Evolutionary conservation across 2,329 filamentous ascomycete genomes (phyloP).

Genomic region (Diaporthe eres): DNA sequence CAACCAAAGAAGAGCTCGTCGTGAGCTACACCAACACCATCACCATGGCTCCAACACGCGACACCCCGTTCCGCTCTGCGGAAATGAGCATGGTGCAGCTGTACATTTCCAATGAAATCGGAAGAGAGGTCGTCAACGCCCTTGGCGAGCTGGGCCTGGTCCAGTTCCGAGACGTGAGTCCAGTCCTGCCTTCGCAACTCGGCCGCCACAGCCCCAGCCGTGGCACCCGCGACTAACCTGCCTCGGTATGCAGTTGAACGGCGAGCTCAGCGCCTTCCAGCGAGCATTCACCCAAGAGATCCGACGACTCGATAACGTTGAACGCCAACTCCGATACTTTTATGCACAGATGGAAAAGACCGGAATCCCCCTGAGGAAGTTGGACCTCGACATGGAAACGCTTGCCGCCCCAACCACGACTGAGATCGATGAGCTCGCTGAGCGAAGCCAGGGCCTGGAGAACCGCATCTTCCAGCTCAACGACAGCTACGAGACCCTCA

Average conservation of each 20-base stretch:
- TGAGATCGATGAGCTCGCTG: slow-evolving; percentile 95
- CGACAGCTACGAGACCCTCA: slow-evolving; percentile 98
- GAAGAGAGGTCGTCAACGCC: slow-evolving; percentile 95
- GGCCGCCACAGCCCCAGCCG: slow-evolving; percentile 17
- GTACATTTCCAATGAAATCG: slow-evolving; percentile 99
- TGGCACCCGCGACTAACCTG: slow-evolving; percentile 42
- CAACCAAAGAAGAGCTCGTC: slow-evolving; percentile 36
- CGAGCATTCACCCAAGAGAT: slow-evolving; percentile 98
- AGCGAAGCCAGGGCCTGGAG: slow-evolving; percentile 93
- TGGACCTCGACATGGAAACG: slow-evolving; percentile 90
- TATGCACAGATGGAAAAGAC: slow-evolving; percentile 96
- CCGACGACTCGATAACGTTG: slow-evolving; percentile 95
- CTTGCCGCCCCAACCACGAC: slow-evolving; percentile 90
- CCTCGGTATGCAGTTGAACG: slow-evolving; percentile 78
- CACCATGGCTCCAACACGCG: slow-evolving; percentile 77
- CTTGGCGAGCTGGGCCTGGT: slow-evolving; percentile 96
- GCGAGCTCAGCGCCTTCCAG: slow-evolving; percentile 94
- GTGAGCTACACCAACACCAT: slow-evolving; percentile 42
- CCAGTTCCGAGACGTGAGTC: slow-evolving; percentile 94
- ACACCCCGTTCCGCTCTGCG: slow-evolving; percentile 99
- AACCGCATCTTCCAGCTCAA: slow-evolving; percentile 92
- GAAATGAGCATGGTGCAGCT: slow-evolving; percentile 99
- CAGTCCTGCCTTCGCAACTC: slow-evolving; percentile 43
- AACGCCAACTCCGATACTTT: slow-evolving; percentile 97
- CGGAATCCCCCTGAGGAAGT: slow-evolving; percentile 85